A percentile compares a stretch with the other conserved stretches of the same genome.
phyloP scores from a whole-genome alignment of 2,329 filamentous ascomycete species.

The Mycosphaerella sp. region DNA sequence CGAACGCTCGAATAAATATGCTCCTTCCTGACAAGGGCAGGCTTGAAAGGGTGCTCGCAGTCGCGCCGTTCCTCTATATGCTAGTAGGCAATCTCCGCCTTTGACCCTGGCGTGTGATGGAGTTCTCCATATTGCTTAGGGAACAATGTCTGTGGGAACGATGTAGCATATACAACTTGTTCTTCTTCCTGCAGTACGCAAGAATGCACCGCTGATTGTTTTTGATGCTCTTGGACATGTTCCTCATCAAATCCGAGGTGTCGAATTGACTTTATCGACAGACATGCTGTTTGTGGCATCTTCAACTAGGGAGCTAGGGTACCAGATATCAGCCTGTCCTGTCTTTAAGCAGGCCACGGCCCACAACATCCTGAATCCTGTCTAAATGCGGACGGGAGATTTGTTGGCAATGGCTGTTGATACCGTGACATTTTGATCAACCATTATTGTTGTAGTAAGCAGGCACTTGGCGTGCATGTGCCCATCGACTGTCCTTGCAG shows the following conservation, averaged over 20 bases:
- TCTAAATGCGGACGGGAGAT: background rate
- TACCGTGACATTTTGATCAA: no score
- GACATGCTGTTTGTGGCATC: slow-evolving; percentile 2
- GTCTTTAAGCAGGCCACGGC: background rate
- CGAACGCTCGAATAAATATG: slow-evolving; percentile 15
- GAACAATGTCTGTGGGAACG: background rate
- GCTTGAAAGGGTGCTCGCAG: slow-evolving; percentile 9
- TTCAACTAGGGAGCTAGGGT: background rate
- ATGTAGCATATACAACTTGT: no score
- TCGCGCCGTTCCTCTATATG: slow-evolving; percentile 2
- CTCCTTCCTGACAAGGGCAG: slow-evolving; percentile 17
- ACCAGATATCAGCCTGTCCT: slow-evolving; percentile 3
- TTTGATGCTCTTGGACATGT: background rate
- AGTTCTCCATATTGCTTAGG: background rate
- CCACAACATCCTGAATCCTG: background rate
- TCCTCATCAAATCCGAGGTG: slow-evolving; percentile 1
- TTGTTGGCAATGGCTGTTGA: background rate
- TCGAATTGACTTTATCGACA: slow-evolving; percentile 5
- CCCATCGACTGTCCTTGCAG: background rate
- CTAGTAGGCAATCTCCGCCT: background rate
- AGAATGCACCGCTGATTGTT: background rate
- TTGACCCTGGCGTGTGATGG: background rate
- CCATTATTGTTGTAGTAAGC: background rate
- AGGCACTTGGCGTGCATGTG: background rate
- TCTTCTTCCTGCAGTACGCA: background rate